Evolutionary conservation across 2,329 filamentous ascomycete species (phyloP).

Genomic region (Ambrosiella cleistominuta): DNA sequence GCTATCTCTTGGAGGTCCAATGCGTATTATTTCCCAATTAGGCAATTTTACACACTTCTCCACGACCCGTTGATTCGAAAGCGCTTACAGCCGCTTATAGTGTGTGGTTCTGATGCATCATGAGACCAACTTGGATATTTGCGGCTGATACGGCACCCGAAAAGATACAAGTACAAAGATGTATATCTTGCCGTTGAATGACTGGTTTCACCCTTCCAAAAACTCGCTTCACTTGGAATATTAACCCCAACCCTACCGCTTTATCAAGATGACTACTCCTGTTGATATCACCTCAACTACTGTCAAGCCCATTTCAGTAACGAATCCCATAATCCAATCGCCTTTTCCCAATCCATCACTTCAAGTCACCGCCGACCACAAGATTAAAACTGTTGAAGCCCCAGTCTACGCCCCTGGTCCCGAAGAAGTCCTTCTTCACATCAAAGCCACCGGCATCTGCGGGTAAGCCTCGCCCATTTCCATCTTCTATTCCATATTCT

Average conservation of each 20-base stretch:
- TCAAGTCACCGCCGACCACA: conserved; percentile 42
- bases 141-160: too few relatives aligned
- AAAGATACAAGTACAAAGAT: too few relatives aligned
- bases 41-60: conserved; percentile 3
- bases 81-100: not conserved
- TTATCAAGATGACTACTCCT: not conserved
- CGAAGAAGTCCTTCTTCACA: conserved; percentile 41
- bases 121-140: too few relatives aligned
- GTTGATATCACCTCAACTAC: not conserved
- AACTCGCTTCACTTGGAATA: not conserved
- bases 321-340: not conserved
- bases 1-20: not conserved
- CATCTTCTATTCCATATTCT: not conserved
- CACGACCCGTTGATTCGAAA: not conserved
- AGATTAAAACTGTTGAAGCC: conserved; percentile 36
- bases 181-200: too few relatives aligned
- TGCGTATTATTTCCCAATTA: not conserved
- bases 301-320: not conserved
- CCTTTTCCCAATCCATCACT: conserved; percentile 31
- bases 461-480: conserved; percentile 25
- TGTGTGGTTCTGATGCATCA: not conserved
- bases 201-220: too few relatives aligned
- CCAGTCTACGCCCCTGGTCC: conserved; percentile 35
- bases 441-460: conserved; percentile 47
- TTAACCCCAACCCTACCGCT: not conserved